Evolutionary conservation across 2,329 filamentous ascomycete species (phyloP).

Genomic region (Chaetoscypha palmicola): DNA sequence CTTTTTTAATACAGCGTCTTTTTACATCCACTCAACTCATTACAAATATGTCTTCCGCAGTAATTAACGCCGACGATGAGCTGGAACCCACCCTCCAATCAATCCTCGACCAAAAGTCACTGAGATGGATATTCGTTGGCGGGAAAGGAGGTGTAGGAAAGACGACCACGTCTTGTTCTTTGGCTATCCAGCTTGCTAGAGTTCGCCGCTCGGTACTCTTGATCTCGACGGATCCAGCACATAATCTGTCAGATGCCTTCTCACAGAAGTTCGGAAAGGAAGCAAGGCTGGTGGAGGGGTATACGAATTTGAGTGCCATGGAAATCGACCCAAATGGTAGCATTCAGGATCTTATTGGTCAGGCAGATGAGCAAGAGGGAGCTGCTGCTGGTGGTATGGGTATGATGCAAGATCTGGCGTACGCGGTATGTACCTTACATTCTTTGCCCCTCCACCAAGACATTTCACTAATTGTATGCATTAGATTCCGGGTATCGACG

Average conservation of each 20-base stretch:
- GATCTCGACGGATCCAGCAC: conserved; percentile 96
- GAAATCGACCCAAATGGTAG: conserved; percentile 98
- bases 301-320: conserved; percentile 93
- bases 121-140: conserved; percentile 98
- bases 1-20: background rate
- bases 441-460: conserved; percentile 2
- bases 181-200: conserved; percentile 94
- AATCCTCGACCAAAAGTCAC: conserved; percentile 87
- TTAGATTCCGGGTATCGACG: conserved; percentile 97
- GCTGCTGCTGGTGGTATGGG: conserved; percentile 72
- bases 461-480: background rate
- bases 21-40: background rate
- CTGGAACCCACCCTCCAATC: conserved; percentile 91
- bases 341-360: conserved; percentile 85
- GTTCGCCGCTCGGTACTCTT: conserved; percentile 92
- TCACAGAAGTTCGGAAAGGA: conserved; percentile 99
- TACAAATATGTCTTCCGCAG: conserved; percentile 35
- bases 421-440: conserved; percentile 58
- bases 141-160: conserved; percentile 98
- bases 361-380: conserved; percentile 66
- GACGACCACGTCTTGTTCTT: conserved; percentile 97
- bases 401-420: conserved; percentile 98
- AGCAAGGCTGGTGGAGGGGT: conserved; percentile 84
- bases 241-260: conserved; percentile 97
- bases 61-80: conserved; percentile 55